Evolutionary conservation across 202 grass and related monocot genomes (phyloP), one percentile per base, ranked within the genome.

Genomic region (Hordeum pubiflorum): DNA sequence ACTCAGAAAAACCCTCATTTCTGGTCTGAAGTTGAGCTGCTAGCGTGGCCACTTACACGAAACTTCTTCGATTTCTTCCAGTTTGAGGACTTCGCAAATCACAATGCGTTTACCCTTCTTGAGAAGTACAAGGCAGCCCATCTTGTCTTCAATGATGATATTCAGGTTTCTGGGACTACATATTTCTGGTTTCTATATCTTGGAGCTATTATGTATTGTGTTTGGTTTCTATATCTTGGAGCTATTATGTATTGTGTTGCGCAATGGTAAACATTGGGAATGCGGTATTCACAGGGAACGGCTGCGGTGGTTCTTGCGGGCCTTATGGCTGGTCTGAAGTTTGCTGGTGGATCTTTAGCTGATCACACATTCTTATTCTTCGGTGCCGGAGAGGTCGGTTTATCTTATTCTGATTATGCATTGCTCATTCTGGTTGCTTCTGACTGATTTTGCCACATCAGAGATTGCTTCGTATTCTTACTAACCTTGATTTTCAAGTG

Each of bases 101-200:
- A 97, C 60, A 91, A 97, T 81, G 95, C 95, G 52, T 94, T 97
- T 86, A 82, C 86, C 23, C 92, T 94, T 87, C 95, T 97, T 31
- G 74, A 87, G n/a, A 97, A 89, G 76, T 97, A 97, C 68, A 78
- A 60, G 79, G 76, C 63, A 21, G 93, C 87, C 3, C 92, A 97
- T 84, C 95, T 97, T 60, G 92, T 93, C 33, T 97, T 97, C 79
- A 97, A 94, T 81, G 95, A 97, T 86, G 95, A 97, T 80, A 97
- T 97, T 79, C 94, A 94, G 94, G 94, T 41, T 18, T 7, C 5
- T 17, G 13, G 44, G 68, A 69, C 71, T 34, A 62, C 18, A 3
- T 32, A 74, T 54, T 13, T 40, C 33, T 77, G 78, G 38, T 7
- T 79, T 58, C 10, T 72, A 39, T 40, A 50, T 75, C 15, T 60